A percentile compares a stretch with the other conserved stretches of the same genome.
These are phyloP conservation scores for Ceratocystis albifundus DNA, from an alignment of 2,329 filamentous ascomycete genomes.

Conservation along the genomic window DNA sequence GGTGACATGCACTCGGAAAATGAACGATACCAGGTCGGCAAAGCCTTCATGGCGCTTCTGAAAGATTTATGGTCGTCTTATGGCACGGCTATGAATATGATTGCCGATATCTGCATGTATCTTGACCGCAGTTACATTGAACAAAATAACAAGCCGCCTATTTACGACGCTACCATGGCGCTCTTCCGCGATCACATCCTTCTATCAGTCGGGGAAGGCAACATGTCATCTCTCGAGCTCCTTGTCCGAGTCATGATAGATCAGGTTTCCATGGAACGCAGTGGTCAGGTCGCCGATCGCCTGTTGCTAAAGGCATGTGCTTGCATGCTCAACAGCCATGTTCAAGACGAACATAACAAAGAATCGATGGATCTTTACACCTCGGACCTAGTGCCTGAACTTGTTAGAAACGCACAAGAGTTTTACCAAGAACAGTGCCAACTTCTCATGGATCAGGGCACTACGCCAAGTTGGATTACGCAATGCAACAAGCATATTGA, in stretches of 20 bases:
- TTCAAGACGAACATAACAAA: slow-evolving; percentile 66
- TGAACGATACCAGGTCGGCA: slow-evolving; percentile 68
- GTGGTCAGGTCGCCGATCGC: slow-evolving; percentile 79
- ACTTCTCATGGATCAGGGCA: slow-evolving; percentile 60
- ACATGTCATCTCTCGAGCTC: slow-evolving; percentile 54
- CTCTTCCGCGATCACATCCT: slow-evolving; percentile 82
- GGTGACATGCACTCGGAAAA: slow-evolving; percentile 55
- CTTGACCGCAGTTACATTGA: slow-evolving; percentile 77
- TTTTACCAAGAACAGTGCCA: slow-evolving; percentile 73
- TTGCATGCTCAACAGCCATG: slow-evolving; percentile 80
- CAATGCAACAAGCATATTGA: slow-evolving; percentile 61
- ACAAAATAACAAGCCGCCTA: slow-evolving; percentile 59
- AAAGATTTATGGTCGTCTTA: slow-evolving; percentile 79
- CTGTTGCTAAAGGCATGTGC: slow-evolving; percentile 70
- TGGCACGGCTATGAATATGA: slow-evolving; percentile 89
- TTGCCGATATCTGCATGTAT: slow-evolving; percentile 93
- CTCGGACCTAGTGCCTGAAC: slow-evolving; percentile 68
- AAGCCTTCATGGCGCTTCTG: slow-evolving; percentile 62
- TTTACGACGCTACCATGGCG: slow-evolving; percentile 74
- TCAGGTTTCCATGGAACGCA: slow-evolving; percentile 82
- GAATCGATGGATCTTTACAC: slow-evolving; percentile 74
- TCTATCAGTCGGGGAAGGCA: slow-evolving; percentile 38
- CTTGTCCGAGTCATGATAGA: slow-evolving; percentile 75
- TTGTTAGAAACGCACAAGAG: slow-evolving; percentile 54
- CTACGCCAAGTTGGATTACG: slow-evolving; percentile 71